Base-by-base conservation (phyloP, 2,329 filamentous ascomycete species). In the Alternaria sp. region DNA sequence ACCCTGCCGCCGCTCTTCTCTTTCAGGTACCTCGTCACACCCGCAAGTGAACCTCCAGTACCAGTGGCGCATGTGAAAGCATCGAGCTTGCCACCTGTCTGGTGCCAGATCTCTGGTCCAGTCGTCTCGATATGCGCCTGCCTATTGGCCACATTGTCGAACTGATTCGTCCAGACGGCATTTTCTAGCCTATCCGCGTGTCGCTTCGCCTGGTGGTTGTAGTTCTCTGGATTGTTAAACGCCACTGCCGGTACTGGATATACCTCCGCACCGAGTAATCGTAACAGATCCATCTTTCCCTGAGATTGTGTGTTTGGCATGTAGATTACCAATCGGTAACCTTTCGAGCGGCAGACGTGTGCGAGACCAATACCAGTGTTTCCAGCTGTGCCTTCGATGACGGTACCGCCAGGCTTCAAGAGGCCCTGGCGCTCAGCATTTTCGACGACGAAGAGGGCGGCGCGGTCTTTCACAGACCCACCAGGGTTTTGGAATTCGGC, bases 291-390 rank as follows among this genome's bases (percentile, higher is more conserved):
- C 75, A 99, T 91, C 84, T 99, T 99, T 77, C 93, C 95, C 81
- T 97, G 94, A 21, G 93, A 96, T 81, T 98, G 95, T 48, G 94
- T 98, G 83, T 99, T 91, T 71, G 95, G 95, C 95, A 99, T 98
- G 87, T 98, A 99, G 77, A 99, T 99, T 75, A 98, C 93, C 50
- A 97, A 88, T 77, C 90, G 90, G 85, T 99, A 98, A 39, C 94
- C 95, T 71, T 90, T 90, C 36, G 90, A 91, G 60, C 94, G 88
- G 81, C 95, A 98, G 56, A 99, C 95, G 80, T 98, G 95, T 21
- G 95, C 95, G 41, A 99, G 90, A 2, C 95, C 95, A 78, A 99
- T 99, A 66, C 95, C 95, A 29, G 95, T 99, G 83, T 98, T 99
- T 52, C 95, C 95, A 0, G 95, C 95, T 5, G 95, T 99, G 62